phyloP scores from a whole-genome alignment of 2,329 filamentous ascomycete genomes.

The Colletotrichum navitas region DNA sequence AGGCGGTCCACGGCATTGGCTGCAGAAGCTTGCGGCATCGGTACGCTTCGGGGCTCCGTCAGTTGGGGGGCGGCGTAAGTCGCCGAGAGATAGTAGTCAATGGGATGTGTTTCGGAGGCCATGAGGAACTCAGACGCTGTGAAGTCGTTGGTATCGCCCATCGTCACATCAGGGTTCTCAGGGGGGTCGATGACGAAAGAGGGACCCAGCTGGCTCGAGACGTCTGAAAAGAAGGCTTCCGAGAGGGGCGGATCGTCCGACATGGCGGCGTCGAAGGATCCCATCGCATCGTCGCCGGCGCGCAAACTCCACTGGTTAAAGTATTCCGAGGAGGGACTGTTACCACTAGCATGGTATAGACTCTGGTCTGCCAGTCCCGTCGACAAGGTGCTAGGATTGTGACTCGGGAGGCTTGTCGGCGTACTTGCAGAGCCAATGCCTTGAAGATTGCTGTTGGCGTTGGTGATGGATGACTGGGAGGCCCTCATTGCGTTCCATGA shows the following conservation, averaged over 20 bases:
- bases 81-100: constrained; percentile 14
- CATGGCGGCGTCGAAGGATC: not conserved
- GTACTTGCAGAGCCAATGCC: not conserved
- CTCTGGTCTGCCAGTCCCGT: constrained; percentile 9
- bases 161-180: not conserved
- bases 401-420: constrained; percentile 12
- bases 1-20: not conserved
- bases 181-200: constrained; percentile 25
- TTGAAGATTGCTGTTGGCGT: not conserved
- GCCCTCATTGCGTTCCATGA: not conserved
- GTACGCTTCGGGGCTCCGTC: not conserved
- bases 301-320: constrained; percentile 15
- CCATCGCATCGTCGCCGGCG: not conserved
- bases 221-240: not conserved
- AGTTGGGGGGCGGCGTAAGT: not conserved
- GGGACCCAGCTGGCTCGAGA: constrained; percentile 3
- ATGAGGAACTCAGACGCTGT: not conserved
- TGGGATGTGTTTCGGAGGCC: constrained; percentile 10
- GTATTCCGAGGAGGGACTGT: constrained; percentile 19
- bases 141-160: constrained; percentile 1
- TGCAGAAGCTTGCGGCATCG: not conserved
- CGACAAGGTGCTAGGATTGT: constrained; percentile 19
- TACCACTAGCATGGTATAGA: not conserved
- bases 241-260: not conserved
- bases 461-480: not conserved